These are phyloP conservation scores for Boletales sp. DNA, from an alignment of 768 basidiomycete species.

Conservation along the genomic window DNA sequence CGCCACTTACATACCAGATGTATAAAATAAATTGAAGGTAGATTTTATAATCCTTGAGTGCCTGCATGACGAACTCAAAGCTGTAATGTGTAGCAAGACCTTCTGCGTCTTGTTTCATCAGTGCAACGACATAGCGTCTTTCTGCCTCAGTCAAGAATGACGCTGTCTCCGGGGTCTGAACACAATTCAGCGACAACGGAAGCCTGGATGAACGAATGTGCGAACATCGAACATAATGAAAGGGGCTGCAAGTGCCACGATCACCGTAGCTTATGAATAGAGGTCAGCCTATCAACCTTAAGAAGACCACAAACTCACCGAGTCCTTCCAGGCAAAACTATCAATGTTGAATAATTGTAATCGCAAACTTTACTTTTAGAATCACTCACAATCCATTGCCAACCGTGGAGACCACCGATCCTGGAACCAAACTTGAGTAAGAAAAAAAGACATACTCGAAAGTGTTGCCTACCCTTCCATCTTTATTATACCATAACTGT, in stretches of 20 bases:
- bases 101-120: slow-evolving; percentile 41
- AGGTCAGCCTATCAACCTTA: no score
- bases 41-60: slow-evolving; percentile 44
- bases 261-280: no score
- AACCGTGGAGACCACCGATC: slow-evolving; percentile 16
- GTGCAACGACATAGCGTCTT: slow-evolving; percentile 33
- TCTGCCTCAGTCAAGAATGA: slow-evolving; percentile 46
- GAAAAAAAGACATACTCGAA: not conserved
- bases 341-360: no score
- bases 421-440: not conserved
- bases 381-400: slow-evolving; percentile 32
- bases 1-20: slow-evolving; percentile 29
- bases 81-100: slow-evolving; percentile 44
- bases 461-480: no score
- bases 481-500: no score
- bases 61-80: slow-evolving; percentile 45
- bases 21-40: slow-evolving; percentile 32
- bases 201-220: not conserved
- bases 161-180: slow-evolving; percentile 50
- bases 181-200: not conserved
- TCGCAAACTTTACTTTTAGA: not conserved
- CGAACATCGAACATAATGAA: no score
- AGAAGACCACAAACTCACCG: no score
- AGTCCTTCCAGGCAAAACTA: no score
- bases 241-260: no score